Evolutionary conservation across 2,329 filamentous ascomycete species (phyloP), one percentile per base, ranked within the genome.

Genomic region (Cryphonectria carpinicola): DNA sequence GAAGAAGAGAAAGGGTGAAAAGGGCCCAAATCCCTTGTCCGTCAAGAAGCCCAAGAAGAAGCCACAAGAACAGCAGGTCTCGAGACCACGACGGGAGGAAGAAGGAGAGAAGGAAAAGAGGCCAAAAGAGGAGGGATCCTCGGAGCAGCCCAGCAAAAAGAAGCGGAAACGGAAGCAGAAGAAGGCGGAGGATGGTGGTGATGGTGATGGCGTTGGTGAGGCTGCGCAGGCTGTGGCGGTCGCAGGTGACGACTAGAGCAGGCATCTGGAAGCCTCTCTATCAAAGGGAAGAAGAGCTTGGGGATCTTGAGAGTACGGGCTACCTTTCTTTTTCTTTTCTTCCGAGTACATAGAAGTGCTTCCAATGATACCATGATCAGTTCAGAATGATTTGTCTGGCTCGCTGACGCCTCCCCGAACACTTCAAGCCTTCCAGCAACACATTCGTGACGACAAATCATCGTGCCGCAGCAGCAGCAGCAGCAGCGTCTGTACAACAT

Each of bases 91-190:
- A n/a, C 22, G 32, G 11, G 41, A 68, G 64, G 19, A 39, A n/a
- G 6, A 46, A 25, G 61, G 46, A 1, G 73, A 72, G 25, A 68
- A 64, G 4, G 73, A 72, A n/a, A 68, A 71, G 61, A 74, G 71
- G 35, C 64, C 73, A 46, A 62, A 39, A 13, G 72, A 64, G 17
- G 73, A 72, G 65, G 76, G 75, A 67, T 64, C 71, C 6, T 74
- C 73, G 39, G 76, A 77, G 5, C 73, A 74, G 28, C 72, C 74
- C 25, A 71, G 74, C 54, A 83, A 83, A 72, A 77, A 77, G 71
- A 83, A 81, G 74, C 76, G 79, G 52, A 82, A 79, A 72, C 74
- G 80, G 73, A 81, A 81, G 74, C 76, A 77, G 62, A 82, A 81
- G 72, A 71, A 75, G 28, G 22, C 46, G 28, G 63, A 69, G 58